phyloP scores from a whole-genome alignment of 805 yeast genomes.

The Torulaspora microellipsoides region DNA sequence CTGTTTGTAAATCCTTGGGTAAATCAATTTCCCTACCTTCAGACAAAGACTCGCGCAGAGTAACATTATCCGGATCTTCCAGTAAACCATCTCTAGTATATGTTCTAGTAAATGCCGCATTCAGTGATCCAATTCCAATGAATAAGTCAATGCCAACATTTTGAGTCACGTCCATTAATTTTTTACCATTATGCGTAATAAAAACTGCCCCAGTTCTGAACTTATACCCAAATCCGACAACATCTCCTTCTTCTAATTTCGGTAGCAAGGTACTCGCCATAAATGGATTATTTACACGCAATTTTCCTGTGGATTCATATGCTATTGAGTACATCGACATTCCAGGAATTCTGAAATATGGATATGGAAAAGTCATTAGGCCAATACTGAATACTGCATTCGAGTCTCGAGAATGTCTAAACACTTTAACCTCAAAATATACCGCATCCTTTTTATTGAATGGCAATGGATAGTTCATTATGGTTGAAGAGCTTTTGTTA shows the following conservation, averaged over 20 bases:
- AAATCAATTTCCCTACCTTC: constrained; percentile 22
- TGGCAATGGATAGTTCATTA: constrained; percentile 37
- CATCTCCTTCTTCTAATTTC: constrained; percentile 72
- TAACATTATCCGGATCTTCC: constrained; percentile 34
- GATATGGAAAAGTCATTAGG: constrained; percentile 66
- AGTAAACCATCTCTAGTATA: constrained; percentile 34
- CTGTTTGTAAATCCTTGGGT: constrained; percentile 23
- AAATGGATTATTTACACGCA: constrained; percentile 63
- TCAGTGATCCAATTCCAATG: constrained; percentile 38
- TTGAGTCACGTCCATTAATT: constrained; percentile 74
- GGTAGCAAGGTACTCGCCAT: constrained; percentile 39
- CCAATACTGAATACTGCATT: constrained; percentile 61
- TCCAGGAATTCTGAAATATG: constrained; percentile 73
- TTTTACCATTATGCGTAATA: constrained; percentile 92
- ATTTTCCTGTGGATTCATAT: constrained; percentile 67
- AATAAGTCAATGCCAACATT: constrained; percentile 48
- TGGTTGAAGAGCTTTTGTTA: constrained; percentile 32
- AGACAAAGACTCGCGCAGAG: constrained; percentile 25
- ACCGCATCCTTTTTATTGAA: constrained; percentile 55
- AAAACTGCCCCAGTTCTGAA: constrained; percentile 78
- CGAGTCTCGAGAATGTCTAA: constrained; percentile 32
- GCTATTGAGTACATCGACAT: constrained; percentile 63
- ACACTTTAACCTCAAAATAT: constrained; percentile 61
- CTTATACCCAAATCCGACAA: constrained; percentile 86
- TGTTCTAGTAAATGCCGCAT: constrained; percentile 37